These are phyloP conservation scores for Aspergillus baeticus DNA, from an alignment of 495 filamentous ascomycete genomes.

Conservation along the genomic window DNA sequence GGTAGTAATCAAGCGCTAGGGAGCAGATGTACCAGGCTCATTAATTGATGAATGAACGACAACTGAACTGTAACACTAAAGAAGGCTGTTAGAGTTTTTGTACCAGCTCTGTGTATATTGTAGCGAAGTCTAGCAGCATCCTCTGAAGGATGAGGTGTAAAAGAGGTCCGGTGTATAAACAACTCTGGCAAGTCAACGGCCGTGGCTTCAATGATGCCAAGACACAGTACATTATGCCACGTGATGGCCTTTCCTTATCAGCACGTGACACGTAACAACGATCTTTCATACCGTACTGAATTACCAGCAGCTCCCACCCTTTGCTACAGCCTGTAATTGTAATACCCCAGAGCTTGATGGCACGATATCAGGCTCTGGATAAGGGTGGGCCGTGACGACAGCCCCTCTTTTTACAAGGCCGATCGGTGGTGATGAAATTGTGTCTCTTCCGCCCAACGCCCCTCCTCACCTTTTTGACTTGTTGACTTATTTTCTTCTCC, in stretches of 20 bases:
- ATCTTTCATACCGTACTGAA: conserved; percentile 3
- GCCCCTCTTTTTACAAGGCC: conserved; percentile 26
- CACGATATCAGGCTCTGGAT: conserved; percentile 2
- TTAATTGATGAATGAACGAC: conserved; percentile 6
- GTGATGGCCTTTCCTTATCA: conserved; percentile 11
- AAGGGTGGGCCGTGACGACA: conserved; percentile 4
- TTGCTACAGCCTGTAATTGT: background rate
- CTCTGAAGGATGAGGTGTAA: background rate
- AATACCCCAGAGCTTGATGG: background rate
- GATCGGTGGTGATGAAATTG: conserved; percentile 18
- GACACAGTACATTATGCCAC: conserved; percentile 18
- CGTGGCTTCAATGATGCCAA: conserved; percentile 41
- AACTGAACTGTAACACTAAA: background rate
- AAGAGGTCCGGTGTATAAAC: conserved; percentile 6
- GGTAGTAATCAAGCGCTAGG: conserved; percentile 13
- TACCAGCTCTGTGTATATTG: background rate
- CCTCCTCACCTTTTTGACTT: background rate
- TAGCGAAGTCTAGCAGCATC: background rate
- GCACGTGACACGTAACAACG: conserved; percentile 36
- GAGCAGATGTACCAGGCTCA: conserved; percentile 17
- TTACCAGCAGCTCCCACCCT: background rate
- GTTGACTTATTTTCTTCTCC: background rate
- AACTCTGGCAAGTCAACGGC: background rate
- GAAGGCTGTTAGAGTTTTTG: background rate
- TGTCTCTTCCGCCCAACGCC: conserved; percentile 22